Evolutionary conservation across 305 asterid species (phyloP).

Genomic region (Solanum hybrid): DNA sequence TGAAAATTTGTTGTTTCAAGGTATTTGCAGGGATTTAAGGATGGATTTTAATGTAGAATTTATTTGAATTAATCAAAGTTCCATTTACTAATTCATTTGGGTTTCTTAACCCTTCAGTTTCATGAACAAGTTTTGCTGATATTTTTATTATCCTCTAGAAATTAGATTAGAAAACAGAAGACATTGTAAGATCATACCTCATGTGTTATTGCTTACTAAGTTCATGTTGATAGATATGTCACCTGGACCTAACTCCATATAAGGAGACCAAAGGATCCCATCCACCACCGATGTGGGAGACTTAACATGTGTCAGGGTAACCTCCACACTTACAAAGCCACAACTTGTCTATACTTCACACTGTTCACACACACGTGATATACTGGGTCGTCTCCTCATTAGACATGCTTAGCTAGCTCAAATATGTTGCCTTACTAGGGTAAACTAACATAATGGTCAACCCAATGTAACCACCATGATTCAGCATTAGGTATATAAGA

Average conservation of each 20-base stretch:
- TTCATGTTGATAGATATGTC: background rate
- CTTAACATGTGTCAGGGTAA: background rate
- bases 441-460: too few relatives aligned
- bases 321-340: background rate
- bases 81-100: background rate
- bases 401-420: background rate
- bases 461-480: too few relatives aligned
- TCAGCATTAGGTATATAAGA: too few relatives aligned
- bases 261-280: background rate
- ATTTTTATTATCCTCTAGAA: background rate
- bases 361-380: background rate
- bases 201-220: background rate
- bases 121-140: background rate
- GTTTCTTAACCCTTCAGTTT: background rate
- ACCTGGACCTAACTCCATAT: background rate
- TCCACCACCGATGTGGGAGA: background rate
- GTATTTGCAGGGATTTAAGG: background rate
- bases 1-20: background rate
- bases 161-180: background rate
- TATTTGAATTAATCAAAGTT: background rate
- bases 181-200: background rate
- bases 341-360: background rate
- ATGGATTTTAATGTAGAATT: background rate
- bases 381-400: background rate
- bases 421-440: background rate